These are phyloP conservation scores for Didymellaceae sp. DNA, from an alignment of 2,329 filamentous ascomycete genomes.

Conservation along the genomic window DNA sequence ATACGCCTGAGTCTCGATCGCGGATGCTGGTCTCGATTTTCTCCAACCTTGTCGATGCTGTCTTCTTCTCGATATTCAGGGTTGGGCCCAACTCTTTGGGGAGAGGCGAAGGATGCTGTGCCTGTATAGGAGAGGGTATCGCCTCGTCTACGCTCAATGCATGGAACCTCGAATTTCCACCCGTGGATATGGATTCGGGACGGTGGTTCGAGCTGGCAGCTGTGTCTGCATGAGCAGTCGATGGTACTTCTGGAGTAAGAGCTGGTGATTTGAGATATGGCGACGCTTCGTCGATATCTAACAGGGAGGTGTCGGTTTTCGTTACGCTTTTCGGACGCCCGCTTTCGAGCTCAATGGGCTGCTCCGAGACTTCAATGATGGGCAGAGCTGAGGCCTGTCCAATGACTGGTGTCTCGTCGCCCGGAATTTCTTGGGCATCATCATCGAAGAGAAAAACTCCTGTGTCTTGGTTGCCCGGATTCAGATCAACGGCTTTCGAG, in stretches of 20 bases:
- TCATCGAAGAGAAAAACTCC: conserved; percentile 30
- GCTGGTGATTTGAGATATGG: conserved; percentile 1
- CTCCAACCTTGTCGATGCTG: neutral
- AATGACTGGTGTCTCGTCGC: conserved; percentile 3
- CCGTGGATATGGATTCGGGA: too few species aligned
- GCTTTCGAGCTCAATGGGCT: neutral
- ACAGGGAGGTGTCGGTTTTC: neutral
- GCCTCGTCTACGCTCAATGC: neutral
- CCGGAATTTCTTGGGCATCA: conserved; percentile 12
- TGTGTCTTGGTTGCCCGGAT: conserved; percentile 25
- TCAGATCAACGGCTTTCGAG: conserved; percentile 17
- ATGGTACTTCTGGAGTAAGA: neutral
- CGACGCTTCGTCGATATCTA: conserved; percentile 2
- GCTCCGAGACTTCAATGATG: neutral
- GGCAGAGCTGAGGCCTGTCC: neutral
- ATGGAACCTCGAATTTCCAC: too few species aligned
- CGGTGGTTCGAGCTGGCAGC: too few species aligned
- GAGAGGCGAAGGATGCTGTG: neutral
- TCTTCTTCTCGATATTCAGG: conserved; percentile 5
- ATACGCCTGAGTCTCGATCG: conserved; percentile 36
- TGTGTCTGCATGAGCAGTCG: neutral
- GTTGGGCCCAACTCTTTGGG: neutral
- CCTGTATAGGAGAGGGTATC: neutral
- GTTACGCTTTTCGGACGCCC: neutral
- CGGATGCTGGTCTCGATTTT: conserved; percentile 1